phyloP scores from a whole-genome alignment of 495 filamentous ascomycete species.

The Neurospora tetrasperma region DNA sequence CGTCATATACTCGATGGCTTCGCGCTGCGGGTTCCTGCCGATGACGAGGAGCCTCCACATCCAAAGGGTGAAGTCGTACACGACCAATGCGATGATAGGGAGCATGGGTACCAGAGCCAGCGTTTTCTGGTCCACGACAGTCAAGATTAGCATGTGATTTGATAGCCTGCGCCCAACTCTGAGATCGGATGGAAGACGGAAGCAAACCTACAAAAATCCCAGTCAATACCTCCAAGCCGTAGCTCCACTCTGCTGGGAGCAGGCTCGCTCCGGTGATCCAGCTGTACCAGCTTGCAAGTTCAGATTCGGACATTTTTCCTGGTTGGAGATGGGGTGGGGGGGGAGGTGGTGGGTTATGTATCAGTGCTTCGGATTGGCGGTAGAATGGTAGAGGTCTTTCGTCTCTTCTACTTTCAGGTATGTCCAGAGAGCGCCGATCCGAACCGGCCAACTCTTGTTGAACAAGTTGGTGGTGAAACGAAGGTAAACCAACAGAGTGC shows the following conservation, averaged over 20 bases:
- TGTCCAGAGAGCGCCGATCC: neutral
- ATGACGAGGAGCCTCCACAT: conserved; percentile 26
- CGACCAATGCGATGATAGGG: conserved; percentile 23
- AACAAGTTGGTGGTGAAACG: neutral
- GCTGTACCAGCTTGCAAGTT: conserved; percentile 5
- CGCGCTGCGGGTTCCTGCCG: conserved; percentile 1
- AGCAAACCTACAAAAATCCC: conserved; percentile 17
- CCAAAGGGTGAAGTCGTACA: conserved; percentile 38
- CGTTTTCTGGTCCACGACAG: conserved; percentile 8
- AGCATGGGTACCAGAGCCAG: conserved; percentile 18
- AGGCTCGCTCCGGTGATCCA: conserved; percentile 16
- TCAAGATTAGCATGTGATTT: neutral
- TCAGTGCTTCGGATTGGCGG: neutral
- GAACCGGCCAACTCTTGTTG: neutral
- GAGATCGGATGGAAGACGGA: neutral
- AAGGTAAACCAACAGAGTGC: neutral
- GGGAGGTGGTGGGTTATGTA: neutral
- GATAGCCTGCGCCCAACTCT: neutral
- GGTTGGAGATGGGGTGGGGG: neutral
- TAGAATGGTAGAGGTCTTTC: neutral
- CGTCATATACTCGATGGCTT: conserved; percentile 3
- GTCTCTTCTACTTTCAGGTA: neutral
- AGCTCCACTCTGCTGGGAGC: conserved; percentile 12
- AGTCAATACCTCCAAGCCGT: conserved; percentile 13
- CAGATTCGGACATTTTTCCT: conserved; percentile 5